Conservation (phyloP, 495 filamentous ascomycete genomes). For the Elaphomyces granulatus region DNA sequence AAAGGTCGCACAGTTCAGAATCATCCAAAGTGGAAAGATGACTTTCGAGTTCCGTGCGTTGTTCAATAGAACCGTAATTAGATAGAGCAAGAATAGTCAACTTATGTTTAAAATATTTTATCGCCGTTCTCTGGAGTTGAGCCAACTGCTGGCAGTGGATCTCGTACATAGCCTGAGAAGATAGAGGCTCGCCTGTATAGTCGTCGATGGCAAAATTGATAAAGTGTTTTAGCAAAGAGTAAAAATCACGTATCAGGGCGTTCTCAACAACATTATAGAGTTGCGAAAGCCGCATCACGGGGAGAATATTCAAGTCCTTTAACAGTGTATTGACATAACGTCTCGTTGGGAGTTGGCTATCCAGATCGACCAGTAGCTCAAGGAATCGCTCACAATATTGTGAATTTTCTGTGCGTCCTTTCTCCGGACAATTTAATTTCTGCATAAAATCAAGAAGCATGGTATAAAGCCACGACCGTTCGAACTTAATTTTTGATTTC, state of each 20-base stretch:
- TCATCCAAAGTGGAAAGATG: constrained; percentile 61
- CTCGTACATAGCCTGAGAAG: constrained; percentile 59
- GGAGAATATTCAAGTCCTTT: constrained; percentile 78
- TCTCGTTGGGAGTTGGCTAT: constrained; percentile 87
- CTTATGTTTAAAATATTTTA: constrained; percentile 81
- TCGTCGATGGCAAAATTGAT: constrained; percentile 83
- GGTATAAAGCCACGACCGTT: constrained; percentile 86
- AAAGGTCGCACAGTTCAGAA: constrained; percentile 55
- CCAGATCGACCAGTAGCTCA: constrained; percentile 78
- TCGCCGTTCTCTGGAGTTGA: constrained; percentile 61
- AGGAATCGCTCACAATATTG: constrained; percentile 86
- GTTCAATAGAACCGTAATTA: constrained; percentile 79
- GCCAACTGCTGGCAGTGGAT: constrained; percentile 62
- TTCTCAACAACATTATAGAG: constrained; percentile 61
- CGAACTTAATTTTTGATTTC: constrained; percentile 72
- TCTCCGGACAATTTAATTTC: constrained; percentile 45
- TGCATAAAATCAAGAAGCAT: constrained; percentile 72
- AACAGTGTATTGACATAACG: constrained; percentile 86
- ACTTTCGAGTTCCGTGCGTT: constrained; percentile 60
- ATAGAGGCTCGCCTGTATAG: constrained; percentile 65
- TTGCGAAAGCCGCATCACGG: constrained; percentile 67
- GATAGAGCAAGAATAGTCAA: constrained; percentile 80
- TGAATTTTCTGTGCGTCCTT: constrained; percentile 42
- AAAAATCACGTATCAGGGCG: constrained; percentile 69
- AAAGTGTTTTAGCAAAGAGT: constrained; percentile 67